Evolutionary conservation across 2,329 filamentous ascomycete species (phyloP), one percentile per base, ranked within the genome.

Genomic region (Aspergillus neoniger): DNA sequence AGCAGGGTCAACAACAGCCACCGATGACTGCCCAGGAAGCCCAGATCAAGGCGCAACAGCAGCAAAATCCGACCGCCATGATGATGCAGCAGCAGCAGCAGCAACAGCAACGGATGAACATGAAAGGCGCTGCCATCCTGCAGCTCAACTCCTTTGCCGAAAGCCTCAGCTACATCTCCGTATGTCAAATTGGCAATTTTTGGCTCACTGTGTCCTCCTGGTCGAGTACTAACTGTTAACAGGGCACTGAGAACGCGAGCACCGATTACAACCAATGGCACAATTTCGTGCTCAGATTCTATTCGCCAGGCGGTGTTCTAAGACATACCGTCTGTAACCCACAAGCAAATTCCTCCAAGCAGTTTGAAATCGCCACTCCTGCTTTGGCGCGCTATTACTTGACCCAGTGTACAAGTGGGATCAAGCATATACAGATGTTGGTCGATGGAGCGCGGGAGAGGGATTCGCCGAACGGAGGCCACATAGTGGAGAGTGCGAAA

Each of bases 361-460:
- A 90, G 69, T 97, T 93, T 70, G 93, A 97, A 73, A 92, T 98
- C 52, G 86, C 89, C 2, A 91, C 86, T 60, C 86, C 92, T 3
- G 91, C 91, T 0, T 82, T 99, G 49, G 87, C 94, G 36, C 88
- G 94, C 70, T 98, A 95, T 76, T 97, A 96, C 74, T 87, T 90
- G 69, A 93, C 91, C 0, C 90, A 96, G 70, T 97, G 95, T 73
- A 88, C 89, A 59, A 94, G 91, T 62, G 93, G 92, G 6, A 88
- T 97, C 58, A 89, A 86, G 67, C 91, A 88, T 57, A 91, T 98
- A 68, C 92, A 96, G 74, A 85, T 98, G 72, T 86, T 92, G 21
- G 84, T 96, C 69, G 92, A 96, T 68, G 88, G 86, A 39, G 79
- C 84, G 15, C 80, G 78, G 28, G 86, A 89, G 66, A 81, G 78